Evolutionary conservation across 1,284 basidiomycete species (phyloP).

Genomic region (Ganoderma lingzhi): DNA sequence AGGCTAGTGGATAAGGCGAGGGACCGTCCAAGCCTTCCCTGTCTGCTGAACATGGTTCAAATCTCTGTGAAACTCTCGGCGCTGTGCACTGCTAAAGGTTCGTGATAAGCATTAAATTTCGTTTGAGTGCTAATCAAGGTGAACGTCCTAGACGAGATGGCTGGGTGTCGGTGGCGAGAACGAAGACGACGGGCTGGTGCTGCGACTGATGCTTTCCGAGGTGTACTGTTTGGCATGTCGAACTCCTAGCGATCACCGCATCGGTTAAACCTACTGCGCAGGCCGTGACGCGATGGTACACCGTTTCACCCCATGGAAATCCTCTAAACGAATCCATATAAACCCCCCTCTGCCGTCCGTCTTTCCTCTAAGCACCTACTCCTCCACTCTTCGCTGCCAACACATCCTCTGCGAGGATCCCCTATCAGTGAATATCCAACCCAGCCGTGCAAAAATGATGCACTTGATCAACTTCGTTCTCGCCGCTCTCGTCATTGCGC

Average conservation of each 20-base stretch:
- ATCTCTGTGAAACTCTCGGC: too few relatives aligned
- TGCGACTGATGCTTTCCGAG: not conserved
- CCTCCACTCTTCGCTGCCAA: not conserved
- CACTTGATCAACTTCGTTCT: not conserved
- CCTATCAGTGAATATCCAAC: not conserved
- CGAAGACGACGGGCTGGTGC: not conserved
- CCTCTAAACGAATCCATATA: not conserved
- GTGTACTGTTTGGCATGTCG: not conserved
- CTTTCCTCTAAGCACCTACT: not conserved
- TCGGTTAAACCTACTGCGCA: not conserved
- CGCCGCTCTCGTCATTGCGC: too few relatives aligned
- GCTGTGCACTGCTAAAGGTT: too few relatives aligned
- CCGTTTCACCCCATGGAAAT: not conserved
- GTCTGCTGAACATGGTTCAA: too few relatives aligned
- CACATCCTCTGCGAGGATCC: not conserved
- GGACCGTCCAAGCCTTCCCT: too few relatives aligned
- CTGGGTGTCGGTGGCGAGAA: too few relatives aligned
- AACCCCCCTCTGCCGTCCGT: not conserved
- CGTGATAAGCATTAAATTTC: too few relatives aligned
- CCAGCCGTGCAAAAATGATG: not conserved
- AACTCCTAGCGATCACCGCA: not conserved
- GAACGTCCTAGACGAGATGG: too few relatives aligned
- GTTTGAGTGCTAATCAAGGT: too few relatives aligned
- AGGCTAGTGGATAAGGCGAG: too few relatives aligned
- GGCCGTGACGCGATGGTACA: not conserved